Evolutionary conservation across 2,329 filamentous ascomycete genomes (phyloP), one percentile per base, ranked within the genome.

Genomic region (Didymosphaeria variabile): DNA sequence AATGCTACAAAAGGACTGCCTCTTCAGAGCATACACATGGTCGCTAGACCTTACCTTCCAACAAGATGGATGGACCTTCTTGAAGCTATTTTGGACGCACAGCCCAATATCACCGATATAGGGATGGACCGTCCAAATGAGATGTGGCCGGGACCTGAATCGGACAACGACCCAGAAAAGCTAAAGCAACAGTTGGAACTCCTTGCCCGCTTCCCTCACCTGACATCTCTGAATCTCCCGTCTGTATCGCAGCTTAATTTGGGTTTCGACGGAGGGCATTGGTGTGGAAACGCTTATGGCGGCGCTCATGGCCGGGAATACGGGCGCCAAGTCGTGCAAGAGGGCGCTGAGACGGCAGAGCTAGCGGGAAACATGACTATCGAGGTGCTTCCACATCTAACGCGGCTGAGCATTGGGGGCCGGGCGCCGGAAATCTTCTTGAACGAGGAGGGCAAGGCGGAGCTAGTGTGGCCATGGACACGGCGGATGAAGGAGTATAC

Each of bases 261-360:
- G 7, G 54, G 44, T 15, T 58, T 55, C 44, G 59, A 61, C 10
- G 59, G 59, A 23, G 59, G 59, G 9, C 23, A 32, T 23, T 29
- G 49, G 17, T 61, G 59, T 26, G 59, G 59, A 5, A 61, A 61
- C 40, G 55, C 45, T 13, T 61, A 61, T 32, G 26, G 44, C 15
- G 59, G 59, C n/a, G 38, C 29, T 23, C 13, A 8, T 1, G 59
- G 59, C 13, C 55, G 55, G 15, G 34, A 23, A 4, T 57, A 57
- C n/a, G 42, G 47, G 8, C 55, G 59, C 9, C 2, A 2, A 8
- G 42, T 58, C 10, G 17, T 15, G 4, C 5, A 32, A 34, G 5
- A 51, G 13, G 8, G 36, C 19, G 36, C 38, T 15, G 26, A 49
- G 26, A 34, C 55, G 10, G 29, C 23, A 1, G 59, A 61, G 21